Conservation (phyloP, 2,329 filamentous ascomycete species). For the Colletotrichum tofieldiae region DNA sequence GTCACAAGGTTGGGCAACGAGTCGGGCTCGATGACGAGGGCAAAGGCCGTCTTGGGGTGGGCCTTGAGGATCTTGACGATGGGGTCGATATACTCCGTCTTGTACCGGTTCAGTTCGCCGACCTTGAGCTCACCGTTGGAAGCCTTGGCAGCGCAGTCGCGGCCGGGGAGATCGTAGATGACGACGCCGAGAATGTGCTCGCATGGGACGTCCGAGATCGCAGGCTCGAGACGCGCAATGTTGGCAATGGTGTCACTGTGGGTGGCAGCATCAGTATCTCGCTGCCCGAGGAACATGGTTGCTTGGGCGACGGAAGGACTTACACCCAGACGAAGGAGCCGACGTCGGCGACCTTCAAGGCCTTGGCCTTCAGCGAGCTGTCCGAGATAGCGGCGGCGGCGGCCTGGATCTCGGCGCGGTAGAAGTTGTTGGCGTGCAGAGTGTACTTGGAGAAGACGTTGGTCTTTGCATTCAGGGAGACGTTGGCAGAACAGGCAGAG, state of each 20-base stretch:
- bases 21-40: constrained; percentile 70
- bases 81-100: constrained; percentile 59
- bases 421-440: constrained; percentile 57
- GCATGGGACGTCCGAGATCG: constrained; percentile 55
- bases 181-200: constrained; percentile 64
- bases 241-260: constrained; percentile 56
- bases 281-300: no score
- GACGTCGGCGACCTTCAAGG: constrained; percentile 55
- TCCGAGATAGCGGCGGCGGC: constrained; percentile 51
- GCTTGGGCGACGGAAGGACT: constrained; percentile 34
- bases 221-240: constrained; percentile 56
- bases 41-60: constrained; percentile 66
- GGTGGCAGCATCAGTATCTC: neutral
- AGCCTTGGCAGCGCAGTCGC: constrained; percentile 75
- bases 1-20: constrained; percentile 75
- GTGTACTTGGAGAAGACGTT: constrained; percentile 58
- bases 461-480: constrained; percentile 56
- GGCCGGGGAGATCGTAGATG: constrained; percentile 75
- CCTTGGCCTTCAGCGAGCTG: constrained; percentile 49
- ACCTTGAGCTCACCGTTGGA: constrained; percentile 75
- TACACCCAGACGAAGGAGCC: constrained; percentile 60
- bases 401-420: constrained; percentile 55
- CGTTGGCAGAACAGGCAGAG: constrained; percentile 53
- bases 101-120: constrained; percentile 63
- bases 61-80: constrained; percentile 68